Evolutionary conservation across 2,329 filamentous ascomycete genomes (phyloP).

Genomic region (Curvularia sp.): DNA sequence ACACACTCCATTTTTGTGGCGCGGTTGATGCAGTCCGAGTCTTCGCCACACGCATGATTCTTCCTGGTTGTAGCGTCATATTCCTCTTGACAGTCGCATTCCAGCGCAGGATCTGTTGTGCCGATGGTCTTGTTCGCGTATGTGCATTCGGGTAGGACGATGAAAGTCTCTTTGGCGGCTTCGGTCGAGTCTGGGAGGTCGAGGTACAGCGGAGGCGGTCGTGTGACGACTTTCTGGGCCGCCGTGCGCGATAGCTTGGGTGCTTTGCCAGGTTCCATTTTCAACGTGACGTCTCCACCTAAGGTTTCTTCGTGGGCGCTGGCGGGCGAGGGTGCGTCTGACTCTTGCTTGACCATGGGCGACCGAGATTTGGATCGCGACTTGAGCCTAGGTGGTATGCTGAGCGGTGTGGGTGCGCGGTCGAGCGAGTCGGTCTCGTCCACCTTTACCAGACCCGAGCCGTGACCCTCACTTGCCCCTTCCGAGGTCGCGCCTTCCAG

Average conservation of each 20-base stretch:
- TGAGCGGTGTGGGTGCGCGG: constrained; percentile 38
- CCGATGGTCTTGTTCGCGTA: constrained; percentile 94
- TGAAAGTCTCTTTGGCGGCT: constrained; percentile 78
- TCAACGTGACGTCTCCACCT: constrained; percentile 67
- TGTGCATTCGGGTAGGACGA: constrained; percentile 81
- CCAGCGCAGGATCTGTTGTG: constrained; percentile 87
- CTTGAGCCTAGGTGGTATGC: constrained; percentile 38
- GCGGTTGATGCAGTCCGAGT: constrained; percentile 98
- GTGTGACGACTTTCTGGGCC: constrained; percentile 71
- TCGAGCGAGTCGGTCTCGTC: constrained; percentile 30
- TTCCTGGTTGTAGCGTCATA: constrained; percentile 66
- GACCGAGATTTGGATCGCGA: constrained; percentile 43
- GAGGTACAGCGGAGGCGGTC: constrained; percentile 71
- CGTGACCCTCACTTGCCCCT: constrained; percentile 27
- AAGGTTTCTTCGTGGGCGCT: constrained; percentile 61
- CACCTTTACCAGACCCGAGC: constrained; percentile 35
- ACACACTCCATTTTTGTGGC: constrained; percentile 97
- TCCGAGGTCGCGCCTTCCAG: constrained; percentile 47
- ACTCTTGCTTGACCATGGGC: constrained; percentile 38
- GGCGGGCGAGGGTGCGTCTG: constrained; percentile 47
- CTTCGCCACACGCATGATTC: constrained; percentile 91
- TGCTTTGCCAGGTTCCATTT: constrained; percentile 67
- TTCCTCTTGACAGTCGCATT: constrained; percentile 94
- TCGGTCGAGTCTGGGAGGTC: constrained; percentile 79
- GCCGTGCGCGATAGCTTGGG: constrained; percentile 76